Evolutionary conservation across 305 asterid genomes (phyloP), one percentile per base, ranked within the genome.

Genomic region (Rubia balearica): DNA sequence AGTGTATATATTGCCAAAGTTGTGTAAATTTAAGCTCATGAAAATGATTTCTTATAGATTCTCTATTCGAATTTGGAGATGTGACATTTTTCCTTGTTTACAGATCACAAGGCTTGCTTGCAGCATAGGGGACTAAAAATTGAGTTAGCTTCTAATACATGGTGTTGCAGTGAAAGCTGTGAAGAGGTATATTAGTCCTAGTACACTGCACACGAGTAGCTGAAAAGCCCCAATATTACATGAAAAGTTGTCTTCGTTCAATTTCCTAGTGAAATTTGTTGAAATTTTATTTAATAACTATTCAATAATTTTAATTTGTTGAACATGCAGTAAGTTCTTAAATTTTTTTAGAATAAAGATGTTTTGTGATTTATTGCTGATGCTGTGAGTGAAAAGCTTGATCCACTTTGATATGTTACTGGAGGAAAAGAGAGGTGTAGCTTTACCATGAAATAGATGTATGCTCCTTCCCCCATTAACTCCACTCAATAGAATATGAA

Each of bases 121-220:
- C 78, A 77, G 68, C 83, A 71, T 68, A 83, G 78, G 74, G 86
- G 81, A 62, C 48, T 73, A 74, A 74, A 73, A 73, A 69, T 81
- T 74, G 85, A 75, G 55, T 68, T 76, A 71, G 80, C 79, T 77
- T 80, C 88, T 60, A 93, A 81, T 74, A 70, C 83, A 65, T 92
- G 97, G 98, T 90, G 90, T 76, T 95, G 99, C 81, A 82, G 91
- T 73, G 85, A 87, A 77, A 80, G 81, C 80, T 95, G 99, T 75
- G 82, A 78, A 70, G 85, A 90, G 97, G 99, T 91, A 84, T 65
- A 42, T 53, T 17, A 16, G 45, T 17, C n/a, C 36, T 3, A 7
- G 30, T 64, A 9, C 1, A 38, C 17, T 49, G 56, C 46, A 42
- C 46, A 42, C 46, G 46, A 7, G 46, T 48, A 14, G 1, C 17